Evolutionary conservation across 106 monocot species (phyloP).

Genomic region (Ottelia alismoides): DNA sequence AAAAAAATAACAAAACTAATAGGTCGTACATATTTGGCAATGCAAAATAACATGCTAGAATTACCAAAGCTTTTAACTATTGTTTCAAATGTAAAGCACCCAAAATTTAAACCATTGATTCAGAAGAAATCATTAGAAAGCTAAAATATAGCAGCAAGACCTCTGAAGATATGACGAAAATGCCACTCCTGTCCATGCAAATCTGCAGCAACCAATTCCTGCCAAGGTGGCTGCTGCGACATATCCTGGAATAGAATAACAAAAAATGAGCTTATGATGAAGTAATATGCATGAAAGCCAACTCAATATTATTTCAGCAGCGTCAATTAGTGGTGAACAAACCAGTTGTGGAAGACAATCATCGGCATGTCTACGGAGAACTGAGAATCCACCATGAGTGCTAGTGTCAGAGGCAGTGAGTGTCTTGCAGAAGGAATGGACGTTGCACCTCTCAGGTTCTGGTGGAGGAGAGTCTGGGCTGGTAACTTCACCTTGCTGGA

Average conservation of each 20-base stretch:
- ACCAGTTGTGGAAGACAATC: conserved; percentile 73
- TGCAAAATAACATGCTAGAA: too few species aligned
- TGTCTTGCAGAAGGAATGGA: conserved; percentile 66
- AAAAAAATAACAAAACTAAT: too few species aligned
- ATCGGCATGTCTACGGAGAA: conserved; percentile 57
- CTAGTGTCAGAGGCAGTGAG: conserved; percentile 75
- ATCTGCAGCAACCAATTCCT: conserved; percentile 80
- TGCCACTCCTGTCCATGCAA: conserved; percentile 82
- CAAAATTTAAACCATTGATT: too few species aligned
- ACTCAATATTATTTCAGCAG: background rate
- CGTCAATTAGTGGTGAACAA: background rate
- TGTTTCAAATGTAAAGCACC: too few species aligned
- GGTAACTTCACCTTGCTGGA: conserved; percentile 29
- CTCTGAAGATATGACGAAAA: conserved; percentile 91
- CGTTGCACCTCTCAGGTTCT: conserved; percentile 23
- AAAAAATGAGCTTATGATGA: too few species aligned
- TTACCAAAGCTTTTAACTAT: too few species aligned
- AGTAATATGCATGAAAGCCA: too few species aligned
- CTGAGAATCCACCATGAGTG: conserved; percentile 84
- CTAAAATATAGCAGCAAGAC: too few species aligned
- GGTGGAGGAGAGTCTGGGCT: conserved; percentile 21
- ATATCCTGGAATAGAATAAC: conserved; percentile 76
- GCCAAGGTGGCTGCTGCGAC: conserved; percentile 83
- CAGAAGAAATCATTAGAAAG: too few species aligned
- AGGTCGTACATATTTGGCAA: too few species aligned